Evolutionary conservation across 176 grass and related monocot species (phyloP).

Genomic region (Phragmites australis): DNA sequence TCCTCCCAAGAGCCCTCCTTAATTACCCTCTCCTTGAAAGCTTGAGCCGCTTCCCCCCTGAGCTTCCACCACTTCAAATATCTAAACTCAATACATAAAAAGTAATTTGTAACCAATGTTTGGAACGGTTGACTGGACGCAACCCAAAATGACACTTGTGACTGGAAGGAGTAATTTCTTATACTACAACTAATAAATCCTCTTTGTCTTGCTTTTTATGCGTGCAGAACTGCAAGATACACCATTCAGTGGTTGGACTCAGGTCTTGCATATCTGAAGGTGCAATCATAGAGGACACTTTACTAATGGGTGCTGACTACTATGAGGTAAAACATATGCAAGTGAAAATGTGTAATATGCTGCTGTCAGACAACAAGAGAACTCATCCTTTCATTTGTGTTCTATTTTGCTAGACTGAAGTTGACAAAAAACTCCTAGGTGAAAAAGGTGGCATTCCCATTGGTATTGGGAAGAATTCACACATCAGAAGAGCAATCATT

Average conservation of each 20-base stretch:
- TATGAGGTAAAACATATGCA: constrained; percentile 74
- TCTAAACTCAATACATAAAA: too few species aligned
- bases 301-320: constrained; percentile 98
- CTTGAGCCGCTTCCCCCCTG: too few species aligned
- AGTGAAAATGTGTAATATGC: constrained; percentile 16
- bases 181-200: constrained; percentile 5
- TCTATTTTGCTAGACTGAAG: constrained; percentile 61
- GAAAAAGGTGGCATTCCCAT: constrained; percentile 83
- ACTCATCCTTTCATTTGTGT: constrained; percentile 13
- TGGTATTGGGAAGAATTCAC: constrained; percentile 84
- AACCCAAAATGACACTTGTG: too few species aligned
- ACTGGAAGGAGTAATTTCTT: too few species aligned
- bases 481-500: constrained; percentile 92
- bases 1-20: too few species aligned
- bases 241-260: constrained; percentile 94
- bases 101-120: too few species aligned
- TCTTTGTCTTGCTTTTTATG: background rate
- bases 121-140: too few species aligned
- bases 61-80: too few species aligned
- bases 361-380: constrained; percentile 27
- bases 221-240: constrained; percentile 88
- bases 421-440: constrained; percentile 70
- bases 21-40: too few species aligned
- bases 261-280: constrained; percentile 97
- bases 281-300: constrained; percentile 84